Percentiles rank a stretch among this genome's conserved stretches.
phyloP scores from a whole-genome alignment of 768 basidiomycete genomes.

The Cantharellus cinnabarinus region DNA sequence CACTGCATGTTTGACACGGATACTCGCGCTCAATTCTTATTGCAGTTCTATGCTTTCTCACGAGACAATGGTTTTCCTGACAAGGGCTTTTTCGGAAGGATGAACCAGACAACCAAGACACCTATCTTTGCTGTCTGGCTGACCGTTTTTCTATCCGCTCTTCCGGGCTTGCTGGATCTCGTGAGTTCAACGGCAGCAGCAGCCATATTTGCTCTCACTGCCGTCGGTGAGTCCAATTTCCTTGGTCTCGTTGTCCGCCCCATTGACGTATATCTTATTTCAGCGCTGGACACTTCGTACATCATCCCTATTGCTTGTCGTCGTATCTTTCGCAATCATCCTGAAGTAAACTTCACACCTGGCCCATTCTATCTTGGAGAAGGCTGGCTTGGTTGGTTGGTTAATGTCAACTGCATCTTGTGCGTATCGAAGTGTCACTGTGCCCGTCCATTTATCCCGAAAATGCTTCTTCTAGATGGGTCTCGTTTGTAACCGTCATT shows the following conservation, averaged over 20 bases:
- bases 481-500: constrained; percentile 44
- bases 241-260: not conserved
- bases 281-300: constrained; percentile 41
- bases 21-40: not conserved
- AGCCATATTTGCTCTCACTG: constrained; percentile 66
- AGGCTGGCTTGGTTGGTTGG: constrained; percentile 37
- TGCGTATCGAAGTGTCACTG: constrained; percentile 9
- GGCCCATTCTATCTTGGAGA: constrained; percentile 75
- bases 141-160: constrained; percentile 41
- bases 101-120: constrained; percentile 41
- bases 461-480: constrained; percentile 23
- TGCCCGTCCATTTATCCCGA: not conserved
- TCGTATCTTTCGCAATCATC: constrained; percentile 45
- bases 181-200: constrained; percentile 58
- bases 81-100: constrained; percentile 51
- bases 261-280: not conserved
- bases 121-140: constrained; percentile 64
- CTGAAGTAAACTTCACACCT: constrained; percentile 66
- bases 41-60: constrained; percentile 53
- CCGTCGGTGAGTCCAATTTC: constrained; percentile 25
- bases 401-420: constrained; percentile 41
- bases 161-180: constrained; percentile 41
- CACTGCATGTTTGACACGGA: no score
- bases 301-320: constrained; percentile 64
- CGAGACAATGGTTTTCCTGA: constrained; percentile 68